Base-by-base conservation (phyloP, 352 stramenopile genomes). In the Phytophthora crassamura region DNA sequence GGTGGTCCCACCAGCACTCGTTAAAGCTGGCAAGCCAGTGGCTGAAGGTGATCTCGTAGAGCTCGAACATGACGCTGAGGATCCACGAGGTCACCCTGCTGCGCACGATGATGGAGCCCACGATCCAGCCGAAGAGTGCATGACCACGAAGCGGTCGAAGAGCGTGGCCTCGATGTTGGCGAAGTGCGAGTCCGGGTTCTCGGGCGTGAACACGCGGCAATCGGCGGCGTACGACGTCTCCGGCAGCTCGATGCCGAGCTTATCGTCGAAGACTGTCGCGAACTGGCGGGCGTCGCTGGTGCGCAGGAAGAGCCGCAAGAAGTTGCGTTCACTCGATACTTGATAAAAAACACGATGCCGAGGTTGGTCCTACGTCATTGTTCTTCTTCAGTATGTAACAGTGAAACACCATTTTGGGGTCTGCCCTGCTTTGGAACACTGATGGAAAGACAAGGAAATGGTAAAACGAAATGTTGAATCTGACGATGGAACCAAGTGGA, bases 1-100 rank as follows among this genome's bases (percentile, higher is more conserved):
- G 48, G 51, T 97, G 91, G 71, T 98, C 94, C 94, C 94, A 98
- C 93, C 93, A 98, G 77, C 94, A 98, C 73, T 98, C 94, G 64
- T 97, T 93, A 66, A 98, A 98, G 75, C 98, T 97, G 45, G 91
- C 79, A 7, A 97, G 84, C 77, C 95, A 96, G 75, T 97, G 90
- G 58, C 90, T 82, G 71, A 97, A 96, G 57, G 89, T 90, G 50
- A 97, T 77, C 69, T 94, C 89, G 67, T 93, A 94, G 35, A 91
- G 75, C 64, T 95, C 88, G 52, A 93, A 95, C 74, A 94, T 83
- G 74, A 95, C 69, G 60, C 84, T 93, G 14, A 95, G 45, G 5
- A 82, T 78, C 88, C 88, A 95, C 60, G 82, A 91, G 46, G 92
- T 90, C 53, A 90, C 82, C 59, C 87, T 90, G 53, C 81, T 92